These are phyloP conservation scores for Suillus cothurnatus DNA, from an alignment of 768 basidiomycete species.

Conservation along the genomic window DNA sequence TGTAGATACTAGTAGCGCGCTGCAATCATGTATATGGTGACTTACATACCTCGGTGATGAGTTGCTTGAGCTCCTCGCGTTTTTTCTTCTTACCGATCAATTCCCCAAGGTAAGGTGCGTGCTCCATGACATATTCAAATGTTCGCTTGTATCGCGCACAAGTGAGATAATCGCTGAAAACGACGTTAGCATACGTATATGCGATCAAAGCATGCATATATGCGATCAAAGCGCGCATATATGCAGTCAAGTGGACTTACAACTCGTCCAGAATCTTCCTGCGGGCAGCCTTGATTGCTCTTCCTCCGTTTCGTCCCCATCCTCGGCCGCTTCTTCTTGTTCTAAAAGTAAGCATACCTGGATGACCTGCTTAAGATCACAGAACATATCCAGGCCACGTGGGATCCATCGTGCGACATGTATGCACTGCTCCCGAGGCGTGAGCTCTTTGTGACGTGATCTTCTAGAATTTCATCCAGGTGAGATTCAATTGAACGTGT, in stretches of 20 bases:
- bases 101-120: not conserved
- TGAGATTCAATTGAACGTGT: no score
- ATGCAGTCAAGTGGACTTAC: not conserved
- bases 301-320: not conserved
- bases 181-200: not conserved
- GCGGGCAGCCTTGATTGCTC: not conserved
- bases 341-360: constrained; percentile 5
- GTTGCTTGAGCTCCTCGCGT: not conserved
- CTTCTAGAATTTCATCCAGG: no score
- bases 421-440: constrained; percentile 6
- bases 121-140: not conserved
- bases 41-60: not conserved
- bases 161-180: constrained; percentile 1
- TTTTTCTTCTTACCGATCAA: constrained; percentile 4
- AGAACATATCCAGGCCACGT: constrained; percentile 8
- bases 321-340: not conserved
- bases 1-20: not conserved
- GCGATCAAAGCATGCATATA: not conserved
- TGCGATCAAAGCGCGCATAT: no score
- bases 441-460: no score
- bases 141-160: not conserved
- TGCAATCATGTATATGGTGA: not conserved
- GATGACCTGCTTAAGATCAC: constrained; percentile 3
- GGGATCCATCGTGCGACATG: constrained; percentile 11
- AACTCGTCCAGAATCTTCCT: not conserved